phyloP scores from a whole-genome alignment of 1,139 yeast genomes.

The Nakaseomyces uthaithaninus region DNA sequence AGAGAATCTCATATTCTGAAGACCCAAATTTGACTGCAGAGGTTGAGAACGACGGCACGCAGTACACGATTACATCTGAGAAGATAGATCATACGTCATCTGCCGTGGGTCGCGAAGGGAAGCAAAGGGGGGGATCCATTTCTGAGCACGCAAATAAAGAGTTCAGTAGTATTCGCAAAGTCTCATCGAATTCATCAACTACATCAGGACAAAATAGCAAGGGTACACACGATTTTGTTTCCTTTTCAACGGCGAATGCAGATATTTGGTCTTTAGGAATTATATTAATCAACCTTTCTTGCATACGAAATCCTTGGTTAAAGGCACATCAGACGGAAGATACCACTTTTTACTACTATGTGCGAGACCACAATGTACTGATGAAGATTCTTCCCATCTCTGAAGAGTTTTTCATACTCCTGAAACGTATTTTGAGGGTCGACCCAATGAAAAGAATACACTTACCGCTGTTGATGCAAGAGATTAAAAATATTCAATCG shows the following conservation, averaged over 20 bases:
- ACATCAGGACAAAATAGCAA: neutral
- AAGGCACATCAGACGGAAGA: slow-evolving; percentile 60
- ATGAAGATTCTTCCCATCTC: slow-evolving; percentile 41
- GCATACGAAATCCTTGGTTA: slow-evolving; percentile 92
- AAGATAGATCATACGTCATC: neutral
- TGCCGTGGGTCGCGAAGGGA: neutral
- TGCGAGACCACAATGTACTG: slow-evolving; percentile 46
- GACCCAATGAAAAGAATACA: slow-evolving; percentile 62
- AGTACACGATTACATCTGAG: neutral
- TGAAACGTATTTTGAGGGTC: slow-evolving; percentile 48
- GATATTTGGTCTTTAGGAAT: slow-evolving; percentile 89
- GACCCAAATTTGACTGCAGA: slow-evolving; percentile 11
- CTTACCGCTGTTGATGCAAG: slow-evolving; percentile 38
- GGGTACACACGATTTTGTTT: slow-evolving; percentile 14
- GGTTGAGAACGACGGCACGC: neutral
- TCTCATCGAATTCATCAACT: neutral
- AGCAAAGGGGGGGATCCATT: neutral
- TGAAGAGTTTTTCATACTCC: slow-evolving; percentile 48
- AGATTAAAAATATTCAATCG: slow-evolving; percentile 2
- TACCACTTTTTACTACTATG: slow-evolving; percentile 46
- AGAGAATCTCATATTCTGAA: slow-evolving; percentile 43
- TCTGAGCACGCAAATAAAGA: neutral
- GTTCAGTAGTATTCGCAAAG: neutral
- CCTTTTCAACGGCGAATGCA: slow-evolving; percentile 56
- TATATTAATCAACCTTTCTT: slow-evolving; percentile 67